Conservation (phyloP, 2,329 filamentous ascomycete species). For the Neofusicoccum laricinum region DNA sequence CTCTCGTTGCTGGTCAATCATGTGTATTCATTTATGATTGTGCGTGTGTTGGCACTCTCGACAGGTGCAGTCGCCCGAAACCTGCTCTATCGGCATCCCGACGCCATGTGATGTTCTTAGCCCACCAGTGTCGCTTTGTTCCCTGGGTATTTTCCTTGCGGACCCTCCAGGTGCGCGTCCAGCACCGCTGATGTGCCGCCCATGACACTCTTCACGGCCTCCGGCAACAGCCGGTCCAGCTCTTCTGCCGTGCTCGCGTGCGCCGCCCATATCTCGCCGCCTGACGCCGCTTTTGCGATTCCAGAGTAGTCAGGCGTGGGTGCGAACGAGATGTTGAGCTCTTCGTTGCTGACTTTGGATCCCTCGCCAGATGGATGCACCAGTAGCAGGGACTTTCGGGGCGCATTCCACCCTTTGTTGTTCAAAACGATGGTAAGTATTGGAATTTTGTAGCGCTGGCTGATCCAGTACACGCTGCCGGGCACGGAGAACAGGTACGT, state of each 20-base stretch:
- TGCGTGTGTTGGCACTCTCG: too few species aligned
- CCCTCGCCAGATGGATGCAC: slow-evolving; percentile 65
- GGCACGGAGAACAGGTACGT: slow-evolving; percentile 66
- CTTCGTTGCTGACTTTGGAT: slow-evolving; percentile 59
- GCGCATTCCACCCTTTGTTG: slow-evolving; percentile 71
- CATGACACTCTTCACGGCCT: slow-evolving; percentile 59
- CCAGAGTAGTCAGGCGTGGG: slow-evolving; percentile 66
- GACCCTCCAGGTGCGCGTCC: slow-evolving; percentile 59
- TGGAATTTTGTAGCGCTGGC: slow-evolving; percentile 63
- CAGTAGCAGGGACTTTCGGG: slow-evolving; percentile 57
- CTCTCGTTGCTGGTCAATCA: too few species aligned
- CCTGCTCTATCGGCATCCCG: too few species aligned
- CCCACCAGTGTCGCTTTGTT: slow-evolving; percentile 26
- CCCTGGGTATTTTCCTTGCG: slow-evolving; percentile 52
- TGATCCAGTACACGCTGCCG: slow-evolving; percentile 67
- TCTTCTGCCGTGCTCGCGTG: slow-evolving; percentile 57
- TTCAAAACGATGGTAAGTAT: slow-evolving; percentile 66
- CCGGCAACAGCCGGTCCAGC: slow-evolving; percentile 51
- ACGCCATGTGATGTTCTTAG: not conserved
- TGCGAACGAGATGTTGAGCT: slow-evolving; percentile 64
- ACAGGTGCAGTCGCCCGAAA: too few species aligned
- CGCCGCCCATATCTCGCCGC: slow-evolving; percentile 59
- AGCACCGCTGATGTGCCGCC: slow-evolving; percentile 59
- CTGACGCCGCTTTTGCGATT: slow-evolving; percentile 64
- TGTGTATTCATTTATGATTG: too few species aligned